Base-by-base conservation (phyloP, 768 basidiomycete species). In the Vararia minispora region DNA sequence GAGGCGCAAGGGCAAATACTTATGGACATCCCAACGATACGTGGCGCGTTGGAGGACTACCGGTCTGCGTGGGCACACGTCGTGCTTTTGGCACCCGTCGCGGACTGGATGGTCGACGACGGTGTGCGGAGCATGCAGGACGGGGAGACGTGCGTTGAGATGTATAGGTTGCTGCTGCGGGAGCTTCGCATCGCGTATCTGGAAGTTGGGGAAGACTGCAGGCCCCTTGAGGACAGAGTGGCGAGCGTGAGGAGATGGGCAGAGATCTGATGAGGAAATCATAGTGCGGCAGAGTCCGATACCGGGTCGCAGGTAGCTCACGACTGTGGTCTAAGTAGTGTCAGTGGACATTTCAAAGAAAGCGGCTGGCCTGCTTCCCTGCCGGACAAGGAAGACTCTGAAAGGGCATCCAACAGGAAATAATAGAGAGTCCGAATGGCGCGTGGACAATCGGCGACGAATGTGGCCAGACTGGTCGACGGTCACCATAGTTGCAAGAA, bases 101-200 rank as follows among this genome's bases (percentile, higher is more conserved):
- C 55, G 10, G 75, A 72, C 41, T 81, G 79, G 79, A 21, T 72
- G 22, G 57, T 69, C 1, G 79, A 81, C 43, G 79, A 81, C 39
- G 79, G 77, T 1, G 61, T 79, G 23, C 69, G 79, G 4, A 68
- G 58, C 35, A 49, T 74, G 44, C 72, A 79, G 14, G 58, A 76
- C 21, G 66, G 50, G 10, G 42, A 44, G 41, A 68, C 28, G 6
- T 39, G 29, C 12, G n/a, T 14, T 26, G 5, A 2, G 3, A 30
- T 14, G 13, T 39, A 31, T 18, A 12, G 38, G 13, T 12, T 11
- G 13, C 23, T 31, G 21, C 21, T 35, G 14, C 17, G 11, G 3
- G 17, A 32, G 9, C 22, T 36, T 11, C 33, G 20, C 7, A 36
- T 41, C 6, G n/a, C 40, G 10, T 35, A 17, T 14, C 8, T 21